phyloP scores from a whole-genome alignment of 345 rosid species.

The Gossypium longicalyx region DNA sequence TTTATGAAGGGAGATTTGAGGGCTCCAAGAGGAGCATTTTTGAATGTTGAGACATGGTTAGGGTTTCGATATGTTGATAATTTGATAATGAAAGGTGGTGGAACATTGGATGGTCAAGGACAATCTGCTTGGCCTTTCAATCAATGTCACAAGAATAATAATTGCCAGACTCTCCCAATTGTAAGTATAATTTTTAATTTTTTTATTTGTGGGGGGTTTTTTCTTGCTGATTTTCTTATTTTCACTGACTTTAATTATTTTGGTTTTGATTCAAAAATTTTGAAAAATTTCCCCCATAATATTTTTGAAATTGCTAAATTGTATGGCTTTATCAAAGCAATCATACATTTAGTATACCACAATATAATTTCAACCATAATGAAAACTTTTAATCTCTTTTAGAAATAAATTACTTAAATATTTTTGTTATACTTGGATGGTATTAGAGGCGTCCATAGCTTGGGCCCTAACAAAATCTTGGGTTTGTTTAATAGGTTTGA shows the following conservation, averaged over 20 bases:
- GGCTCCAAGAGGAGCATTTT: constrained; percentile 34
- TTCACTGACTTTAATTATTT: not conserved
- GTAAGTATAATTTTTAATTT: constrained; percentile 7
- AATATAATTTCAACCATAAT: no score
- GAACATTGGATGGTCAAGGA: constrained; percentile 66
- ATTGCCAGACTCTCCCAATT: constrained; percentile 23
- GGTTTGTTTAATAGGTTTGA: no score
- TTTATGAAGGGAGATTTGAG: constrained; percentile 34
- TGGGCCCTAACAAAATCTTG: no score
- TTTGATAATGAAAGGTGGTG: constrained; percentile 43
- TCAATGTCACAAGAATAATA: constrained; percentile 5
- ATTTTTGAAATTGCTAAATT: no score
- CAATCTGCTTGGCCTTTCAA: constrained; percentile 21
- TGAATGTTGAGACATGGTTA: constrained; percentile 40
- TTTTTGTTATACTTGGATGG: no score
- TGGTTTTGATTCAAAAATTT: no score
- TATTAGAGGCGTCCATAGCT: no score
- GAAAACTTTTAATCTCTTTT: no score
- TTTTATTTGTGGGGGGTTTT: not conserved
- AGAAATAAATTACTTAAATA: no score
- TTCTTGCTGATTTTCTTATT: not conserved
- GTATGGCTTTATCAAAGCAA: no score
- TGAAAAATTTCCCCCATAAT: no score
- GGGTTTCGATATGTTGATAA: constrained; percentile 28
- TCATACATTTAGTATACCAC: no score